Evolutionary conservation across 768 basidiomycete species (phyloP).

Genomic region (Lactifluus piperatus): DNA sequence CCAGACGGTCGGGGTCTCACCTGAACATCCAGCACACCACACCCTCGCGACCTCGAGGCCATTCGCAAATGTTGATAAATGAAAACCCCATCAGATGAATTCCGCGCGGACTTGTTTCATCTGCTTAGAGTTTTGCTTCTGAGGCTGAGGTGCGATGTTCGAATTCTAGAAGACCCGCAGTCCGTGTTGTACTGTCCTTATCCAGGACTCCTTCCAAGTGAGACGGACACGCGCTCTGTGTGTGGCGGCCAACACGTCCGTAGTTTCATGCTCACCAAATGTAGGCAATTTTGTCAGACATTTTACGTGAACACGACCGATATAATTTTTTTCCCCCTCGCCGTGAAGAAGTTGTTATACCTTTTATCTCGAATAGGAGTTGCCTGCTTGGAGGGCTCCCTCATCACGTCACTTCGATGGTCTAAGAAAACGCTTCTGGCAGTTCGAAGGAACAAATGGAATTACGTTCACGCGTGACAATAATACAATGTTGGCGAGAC

Average conservation of each 20-base stretch:
- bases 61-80: too few species aligned
- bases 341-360: background rate
- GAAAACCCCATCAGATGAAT: background rate
- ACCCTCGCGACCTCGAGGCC: background rate
- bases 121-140: background rate
- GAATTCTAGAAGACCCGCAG: background rate
- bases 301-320: constrained; percentile 2
- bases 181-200: background rate
- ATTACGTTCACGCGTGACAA: constrained; percentile 6
- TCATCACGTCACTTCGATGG: background rate
- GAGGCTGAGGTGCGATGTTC: background rate
- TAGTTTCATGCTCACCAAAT: background rate
- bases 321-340: background rate
- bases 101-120: background rate
- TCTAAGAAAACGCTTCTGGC: background rate
- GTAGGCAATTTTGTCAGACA: background rate
- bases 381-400: background rate
- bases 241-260: background rate
- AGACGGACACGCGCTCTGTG: background rate
- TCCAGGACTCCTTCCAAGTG: background rate
- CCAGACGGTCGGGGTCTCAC: background rate
- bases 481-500: constrained; percentile 11
- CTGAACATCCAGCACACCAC: background rate
- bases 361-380: background rate
- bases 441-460: background rate